These are phyloP conservation scores for Suillus clintonianus DNA, from an alignment of 768 basidiomycete species.

Conservation along the genomic window DNA sequence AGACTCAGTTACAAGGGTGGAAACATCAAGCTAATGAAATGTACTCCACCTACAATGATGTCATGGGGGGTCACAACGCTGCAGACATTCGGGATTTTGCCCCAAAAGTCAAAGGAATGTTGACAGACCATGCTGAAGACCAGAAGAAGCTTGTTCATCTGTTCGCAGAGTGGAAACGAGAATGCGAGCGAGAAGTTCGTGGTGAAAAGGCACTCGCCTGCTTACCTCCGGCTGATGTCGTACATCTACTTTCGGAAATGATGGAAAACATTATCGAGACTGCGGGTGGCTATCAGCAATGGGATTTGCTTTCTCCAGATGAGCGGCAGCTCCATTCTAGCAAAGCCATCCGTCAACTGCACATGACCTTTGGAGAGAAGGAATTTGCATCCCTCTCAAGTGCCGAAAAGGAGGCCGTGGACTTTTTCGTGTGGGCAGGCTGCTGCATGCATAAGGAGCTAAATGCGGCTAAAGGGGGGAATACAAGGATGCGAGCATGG, in stretches of 20 bases:
- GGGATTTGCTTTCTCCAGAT: neutral
- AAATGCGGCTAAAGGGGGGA: constrained; percentile 35
- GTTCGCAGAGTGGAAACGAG: constrained; percentile 6
- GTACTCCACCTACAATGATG: constrained; percentile 15
- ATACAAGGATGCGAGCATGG: constrained; percentile 25
- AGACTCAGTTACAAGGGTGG: constrained; percentile 22
- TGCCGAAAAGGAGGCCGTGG: constrained; percentile 13
- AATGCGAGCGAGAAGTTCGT: neutral
- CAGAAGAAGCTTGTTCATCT: constrained; percentile 14
- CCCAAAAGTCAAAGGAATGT: constrained; percentile 2
- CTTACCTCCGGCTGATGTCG: neutral
- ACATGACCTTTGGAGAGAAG: constrained; percentile 16
- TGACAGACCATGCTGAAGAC: constrained; percentile 22
- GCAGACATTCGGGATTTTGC: constrained; percentile 2
- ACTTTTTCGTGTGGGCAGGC: constrained; percentile 37
- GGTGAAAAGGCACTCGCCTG: neutral
- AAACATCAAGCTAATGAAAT: constrained; percentile 4
- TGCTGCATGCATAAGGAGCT: constrained; percentile 44
- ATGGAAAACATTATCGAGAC: neutral
- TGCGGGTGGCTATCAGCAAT: neutral
- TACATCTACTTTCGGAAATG: neutral
- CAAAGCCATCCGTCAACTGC: neutral
- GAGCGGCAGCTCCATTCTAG: neutral
- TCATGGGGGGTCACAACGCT: constrained; percentile 3
- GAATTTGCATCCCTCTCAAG: constrained; percentile 14